These are phyloP conservation scores for Cucumis cinereus DNA, from an alignment of 306 rosid species.

Conservation along the genomic window DNA sequence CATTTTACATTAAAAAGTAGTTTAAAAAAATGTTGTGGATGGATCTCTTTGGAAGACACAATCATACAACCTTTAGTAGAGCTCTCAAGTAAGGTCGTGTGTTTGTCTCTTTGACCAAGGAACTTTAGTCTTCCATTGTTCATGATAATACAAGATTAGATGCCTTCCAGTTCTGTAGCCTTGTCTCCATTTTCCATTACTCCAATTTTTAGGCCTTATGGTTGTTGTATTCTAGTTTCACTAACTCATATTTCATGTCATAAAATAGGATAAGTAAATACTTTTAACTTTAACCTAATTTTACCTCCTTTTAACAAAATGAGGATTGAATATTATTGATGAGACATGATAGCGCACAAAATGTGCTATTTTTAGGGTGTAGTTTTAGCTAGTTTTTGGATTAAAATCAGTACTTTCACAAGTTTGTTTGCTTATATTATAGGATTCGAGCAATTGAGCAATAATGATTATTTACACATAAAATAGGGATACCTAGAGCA, in stretches of 20 bases:
- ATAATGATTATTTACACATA: too few relatives aligned
- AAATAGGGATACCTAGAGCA: too few relatives aligned
- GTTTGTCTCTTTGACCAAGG: neutral
- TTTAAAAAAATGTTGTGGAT: neutral
- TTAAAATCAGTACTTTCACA: too few relatives aligned
- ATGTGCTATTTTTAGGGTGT: too few relatives aligned
- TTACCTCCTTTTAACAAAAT: neutral
- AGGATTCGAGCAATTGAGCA: too few relatives aligned
- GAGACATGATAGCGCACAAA: neutral
- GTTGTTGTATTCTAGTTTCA: neutral
- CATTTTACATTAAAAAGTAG: too few relatives aligned
- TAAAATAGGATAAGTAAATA: neutral
- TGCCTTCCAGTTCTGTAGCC: too few relatives aligned
- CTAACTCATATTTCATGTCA: neutral
- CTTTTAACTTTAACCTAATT: neutral
- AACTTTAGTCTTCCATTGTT: neutral
- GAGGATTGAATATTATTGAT: neutral
- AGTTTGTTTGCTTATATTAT: too few relatives aligned
- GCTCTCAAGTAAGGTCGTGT: neutral
- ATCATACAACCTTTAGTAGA: too few relatives aligned
- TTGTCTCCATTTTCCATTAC: neutral
- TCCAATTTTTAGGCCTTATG: neutral
- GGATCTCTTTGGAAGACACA: neutral
- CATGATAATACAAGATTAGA: neutral
- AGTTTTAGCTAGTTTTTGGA: too few relatives aligned